These are phyloP conservation scores for Debaryomyces nepalensis DNA, from an alignment of 1,139 yeast genomes.

Conservation along the genomic window DNA sequence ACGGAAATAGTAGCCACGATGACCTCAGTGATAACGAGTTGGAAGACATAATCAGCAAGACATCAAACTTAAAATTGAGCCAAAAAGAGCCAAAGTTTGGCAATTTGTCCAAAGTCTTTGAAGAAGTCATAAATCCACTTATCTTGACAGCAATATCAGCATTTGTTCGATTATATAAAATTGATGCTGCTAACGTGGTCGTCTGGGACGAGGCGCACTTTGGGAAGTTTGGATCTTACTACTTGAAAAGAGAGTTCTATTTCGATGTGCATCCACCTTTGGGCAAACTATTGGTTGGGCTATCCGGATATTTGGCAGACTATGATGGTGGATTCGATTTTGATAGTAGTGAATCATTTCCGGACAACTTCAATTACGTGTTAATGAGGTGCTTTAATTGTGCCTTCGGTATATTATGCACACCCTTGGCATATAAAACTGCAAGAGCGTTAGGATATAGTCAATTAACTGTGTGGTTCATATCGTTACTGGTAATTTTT, in stretches of 20 bases:
- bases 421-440: slow-evolving; percentile 68
- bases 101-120: slow-evolving; percentile 18
- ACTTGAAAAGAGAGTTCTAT: slow-evolving; percentile 66
- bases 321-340: slow-evolving; percentile 69
- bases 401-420: slow-evolving; percentile 61
- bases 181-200: slow-evolving; percentile 66
- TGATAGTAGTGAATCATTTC: slow-evolving; percentile 62
- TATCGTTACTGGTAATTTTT: slow-evolving; percentile 62
- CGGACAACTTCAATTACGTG: slow-evolving; percentile 56
- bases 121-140: slow-evolving; percentile 36
- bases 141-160: slow-evolving; percentile 61
- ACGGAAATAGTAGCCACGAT: neutral
- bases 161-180: slow-evolving; percentile 67
- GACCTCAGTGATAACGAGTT: slow-evolving; percentile 24
- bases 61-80: slow-evolving; percentile 28
- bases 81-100: slow-evolving; percentile 9
- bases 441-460: slow-evolving; percentile 54
- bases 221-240: slow-evolving; percentile 68
- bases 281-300: slow-evolving; percentile 71
- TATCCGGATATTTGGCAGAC: slow-evolving; percentile 69
- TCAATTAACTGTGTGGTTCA: slow-evolving; percentile 53
- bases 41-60: slow-evolving; percentile 33
- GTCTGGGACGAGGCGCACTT: slow-evolving; percentile 98
- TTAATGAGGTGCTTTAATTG: slow-evolving; percentile 72
- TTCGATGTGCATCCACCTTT: slow-evolving; percentile 83